Conservation (phyloP, 164 flowering plant species). For the Euptelea pleiosperma region DNA sequence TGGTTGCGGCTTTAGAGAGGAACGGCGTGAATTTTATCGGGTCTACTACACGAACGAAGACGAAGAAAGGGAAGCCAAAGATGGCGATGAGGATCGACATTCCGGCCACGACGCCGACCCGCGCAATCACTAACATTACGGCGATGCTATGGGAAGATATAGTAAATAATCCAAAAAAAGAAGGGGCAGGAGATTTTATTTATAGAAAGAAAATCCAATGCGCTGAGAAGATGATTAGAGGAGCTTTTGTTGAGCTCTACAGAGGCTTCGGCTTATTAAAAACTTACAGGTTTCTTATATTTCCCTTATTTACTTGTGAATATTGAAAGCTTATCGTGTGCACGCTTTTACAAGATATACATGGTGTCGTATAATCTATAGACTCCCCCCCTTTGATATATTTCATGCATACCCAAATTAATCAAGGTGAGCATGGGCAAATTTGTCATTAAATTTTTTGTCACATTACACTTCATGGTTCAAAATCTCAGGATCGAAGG, state of each 20-base stretch:
- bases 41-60: conserved; percentile 33
- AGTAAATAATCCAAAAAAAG: conserved; percentile 67
- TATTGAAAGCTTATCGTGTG: no score
- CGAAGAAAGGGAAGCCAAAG: conserved; percentile 56
- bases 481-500: no score
- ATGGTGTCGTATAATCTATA: no score
- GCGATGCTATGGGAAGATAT: conserved; percentile 85
- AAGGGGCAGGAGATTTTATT: conserved; percentile 44
- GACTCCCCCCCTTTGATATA: no score
- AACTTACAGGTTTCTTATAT: conserved; percentile 62
- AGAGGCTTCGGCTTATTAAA: conserved; percentile 75
- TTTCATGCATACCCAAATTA: no score
- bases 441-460: no score
- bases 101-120: conserved; percentile 60
- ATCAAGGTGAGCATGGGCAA: no score
- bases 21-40: conserved; percentile 49
- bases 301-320: not conserved
- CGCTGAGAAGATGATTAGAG: conserved; percentile 91
- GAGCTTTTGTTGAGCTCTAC: conserved; percentile 92
- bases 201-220: conserved; percentile 70
- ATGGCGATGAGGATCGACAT: conserved; percentile 66
- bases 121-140: conserved; percentile 59
- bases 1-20: conserved; percentile 46
- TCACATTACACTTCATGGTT: no score
- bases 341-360: no score